Evolutionary conservation across 768 basidiomycete genomes (phyloP).

Genomic region (Auriscalpium microsporum): DNA sequence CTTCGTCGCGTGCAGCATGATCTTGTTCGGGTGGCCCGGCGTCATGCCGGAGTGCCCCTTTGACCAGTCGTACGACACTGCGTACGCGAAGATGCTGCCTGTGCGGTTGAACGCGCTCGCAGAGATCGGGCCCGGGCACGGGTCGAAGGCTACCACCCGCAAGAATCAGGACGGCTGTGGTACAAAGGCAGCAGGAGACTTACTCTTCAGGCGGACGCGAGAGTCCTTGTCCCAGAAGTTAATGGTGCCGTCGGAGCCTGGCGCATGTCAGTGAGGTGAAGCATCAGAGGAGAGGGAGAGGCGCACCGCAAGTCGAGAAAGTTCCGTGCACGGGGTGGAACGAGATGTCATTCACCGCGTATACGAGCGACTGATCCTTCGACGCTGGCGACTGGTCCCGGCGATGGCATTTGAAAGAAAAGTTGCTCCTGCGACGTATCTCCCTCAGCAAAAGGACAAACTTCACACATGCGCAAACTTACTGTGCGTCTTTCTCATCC

Average conservation of each 20-base stretch:
- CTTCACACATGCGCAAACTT: slow-evolving; percentile 15
- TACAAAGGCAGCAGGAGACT: slow-evolving; percentile 12
- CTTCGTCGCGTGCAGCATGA: slow-evolving; percentile 79
- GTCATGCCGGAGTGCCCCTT: slow-evolving; percentile 87
- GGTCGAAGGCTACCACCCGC: slow-evolving; percentile 52
- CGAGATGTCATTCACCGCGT: slow-evolving; percentile 47
- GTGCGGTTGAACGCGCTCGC: slow-evolving; percentile 81
- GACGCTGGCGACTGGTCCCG: slow-evolving; percentile 25
- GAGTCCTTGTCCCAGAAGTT: slow-evolving; percentile 96
- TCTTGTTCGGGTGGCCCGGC: slow-evolving; percentile 59
- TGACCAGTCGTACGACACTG: slow-evolving; percentile 90
- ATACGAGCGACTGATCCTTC: slow-evolving; percentile 40
- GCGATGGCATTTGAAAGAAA: slow-evolving; percentile 49
- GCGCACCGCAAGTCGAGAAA: slow-evolving; percentile 34
- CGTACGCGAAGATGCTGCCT: slow-evolving; percentile 85
- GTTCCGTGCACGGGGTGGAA: slow-evolving; percentile 50
- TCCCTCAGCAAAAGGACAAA: background rate
- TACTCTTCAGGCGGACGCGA: slow-evolving; percentile 86
- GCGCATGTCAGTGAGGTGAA: background rate
- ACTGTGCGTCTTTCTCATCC: slow-evolving; percentile 75
- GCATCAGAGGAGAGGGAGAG: too few species aligned
- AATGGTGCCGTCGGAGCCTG: slow-evolving; percentile 78
- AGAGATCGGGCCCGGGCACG: slow-evolving; percentile 66
- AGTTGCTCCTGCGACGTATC: slow-evolving; percentile 33
- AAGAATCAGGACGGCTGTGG: background rate